These are phyloP conservation scores for Luffa aegyptiaca DNA, from an alignment of 306 rosid species.

Conservation along the genomic window DNA sequence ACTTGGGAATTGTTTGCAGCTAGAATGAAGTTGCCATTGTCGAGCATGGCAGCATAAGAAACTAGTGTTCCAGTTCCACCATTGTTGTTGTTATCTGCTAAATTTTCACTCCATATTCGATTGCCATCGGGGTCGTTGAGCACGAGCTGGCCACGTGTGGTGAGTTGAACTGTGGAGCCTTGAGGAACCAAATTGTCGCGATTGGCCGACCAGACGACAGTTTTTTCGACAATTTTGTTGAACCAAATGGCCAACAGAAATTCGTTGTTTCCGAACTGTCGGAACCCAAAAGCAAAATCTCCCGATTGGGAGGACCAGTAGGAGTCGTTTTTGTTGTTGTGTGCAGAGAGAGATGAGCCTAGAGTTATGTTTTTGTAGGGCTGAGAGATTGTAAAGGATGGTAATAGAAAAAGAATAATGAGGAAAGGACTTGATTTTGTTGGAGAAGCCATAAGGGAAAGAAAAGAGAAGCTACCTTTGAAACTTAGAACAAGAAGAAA, in stretches of 20 bases:
- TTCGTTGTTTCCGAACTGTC: constrained; percentile 1
- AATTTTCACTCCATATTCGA: not conserved
- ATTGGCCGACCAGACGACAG: constrained; percentile 38
- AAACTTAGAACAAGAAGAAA: no score
- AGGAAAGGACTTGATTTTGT: no score
- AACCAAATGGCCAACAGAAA: constrained; percentile 36
- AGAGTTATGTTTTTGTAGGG: no score
- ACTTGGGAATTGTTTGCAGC: not conserved
- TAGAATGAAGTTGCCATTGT: constrained; percentile 43
- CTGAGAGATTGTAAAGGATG: no score
- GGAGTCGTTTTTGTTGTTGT: not conserved
- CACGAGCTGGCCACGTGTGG: constrained; percentile 3
- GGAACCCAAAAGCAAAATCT: constrained; percentile 40
- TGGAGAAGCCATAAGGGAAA: no score
- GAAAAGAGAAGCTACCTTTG: no score
- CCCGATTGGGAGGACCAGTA: constrained; percentile 20
- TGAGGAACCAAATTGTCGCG: not conserved
- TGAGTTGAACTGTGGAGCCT: constrained; percentile 27
- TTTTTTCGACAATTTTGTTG: constrained; percentile 22
- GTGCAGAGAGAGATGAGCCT: no score
- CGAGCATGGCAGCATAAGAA: constrained; percentile 31
- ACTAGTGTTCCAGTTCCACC: not conserved
- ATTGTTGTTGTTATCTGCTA: not conserved
- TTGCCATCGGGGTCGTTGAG: constrained; percentile 18
- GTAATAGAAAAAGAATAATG: no score